Percentiles rank a stretch among this genome's conserved stretches.
Evolutionary conservation across 2,329 filamentous ascomycete species (phyloP).

Genomic region (Aspergillus amoenus): DNA sequence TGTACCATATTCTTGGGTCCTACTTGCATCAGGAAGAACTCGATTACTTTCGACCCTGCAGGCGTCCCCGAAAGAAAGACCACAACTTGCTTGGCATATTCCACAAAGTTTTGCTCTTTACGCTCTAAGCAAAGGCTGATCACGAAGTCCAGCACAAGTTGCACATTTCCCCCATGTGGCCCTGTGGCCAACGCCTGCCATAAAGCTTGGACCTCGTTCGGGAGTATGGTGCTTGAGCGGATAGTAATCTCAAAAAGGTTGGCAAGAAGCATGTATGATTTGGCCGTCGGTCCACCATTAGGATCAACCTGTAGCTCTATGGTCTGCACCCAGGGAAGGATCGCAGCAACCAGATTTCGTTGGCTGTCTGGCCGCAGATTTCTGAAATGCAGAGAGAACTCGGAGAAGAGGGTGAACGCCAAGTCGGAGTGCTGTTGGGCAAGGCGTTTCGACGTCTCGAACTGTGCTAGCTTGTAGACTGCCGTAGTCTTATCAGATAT

Average conservation of each 20-base stretch:
- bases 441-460: slow-evolving; percentile 89
- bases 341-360: slow-evolving; percentile 88
- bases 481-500: slow-evolving; percentile 98
- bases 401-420: slow-evolving; percentile 92
- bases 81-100: slow-evolving; percentile 96
- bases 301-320: slow-evolving; percentile 91
- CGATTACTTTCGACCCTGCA: slow-evolving; percentile 86
- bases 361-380: slow-evolving; percentile 79
- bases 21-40: slow-evolving; percentile 88
- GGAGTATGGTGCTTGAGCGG: slow-evolving; percentile 79
- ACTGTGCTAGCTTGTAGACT: slow-evolving; percentile 96
- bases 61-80: slow-evolving; percentile 88
- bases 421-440: slow-evolving; percentile 85
- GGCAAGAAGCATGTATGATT: slow-evolving; percentile 90
- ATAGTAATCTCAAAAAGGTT: slow-evolving; percentile 97
- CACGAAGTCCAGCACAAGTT: slow-evolving; percentile 92
- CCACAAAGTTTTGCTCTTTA: slow-evolving; percentile 95
- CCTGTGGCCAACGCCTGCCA: slow-evolving; percentile 97
- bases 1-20: slow-evolving; percentile 96
- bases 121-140: slow-evolving; percentile 90
- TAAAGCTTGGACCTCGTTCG: slow-evolving; percentile 95
- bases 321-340: slow-evolving; percentile 93
- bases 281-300: slow-evolving; percentile 83
- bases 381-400: slow-evolving; percentile 92
- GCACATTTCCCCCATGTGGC: slow-evolving; percentile 89